Evolutionary conservation across 1,139 yeast species (phyloP).

Genomic region (Entelexis sorbosivorans): DNA sequence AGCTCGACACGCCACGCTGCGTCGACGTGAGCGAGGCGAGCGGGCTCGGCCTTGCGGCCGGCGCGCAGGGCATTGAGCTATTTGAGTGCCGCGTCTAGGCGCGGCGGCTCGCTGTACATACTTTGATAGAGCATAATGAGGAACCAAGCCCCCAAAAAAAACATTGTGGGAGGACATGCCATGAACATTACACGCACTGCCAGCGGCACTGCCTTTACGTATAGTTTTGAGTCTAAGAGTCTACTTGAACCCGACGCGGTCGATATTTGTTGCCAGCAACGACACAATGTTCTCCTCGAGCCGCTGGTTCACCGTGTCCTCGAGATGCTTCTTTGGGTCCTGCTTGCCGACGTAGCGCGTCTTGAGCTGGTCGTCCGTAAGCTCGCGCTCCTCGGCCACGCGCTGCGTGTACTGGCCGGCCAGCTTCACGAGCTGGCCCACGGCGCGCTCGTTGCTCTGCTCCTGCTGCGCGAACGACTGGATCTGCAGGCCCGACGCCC

Average conservation of each 20-base stretch:
- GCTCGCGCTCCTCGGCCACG: conserved; percentile 84
- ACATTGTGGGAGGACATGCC: too few relatives aligned
- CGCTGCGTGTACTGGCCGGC: conserved; percentile 85
- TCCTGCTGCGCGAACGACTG: conserved; percentile 71
- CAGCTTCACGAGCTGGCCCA: conserved; percentile 73
- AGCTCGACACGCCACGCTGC: neutral
- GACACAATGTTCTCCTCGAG: conserved; percentile 86
- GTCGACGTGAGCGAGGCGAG: conserved; percentile 5
- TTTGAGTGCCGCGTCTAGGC: neutral
- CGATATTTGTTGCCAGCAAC: conserved; percentile 77
- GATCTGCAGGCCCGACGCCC: conserved; percentile 88
- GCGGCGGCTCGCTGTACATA: too few relatives aligned
- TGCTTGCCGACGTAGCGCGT: conserved; percentile 97
- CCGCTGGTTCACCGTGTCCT: conserved; percentile 74
- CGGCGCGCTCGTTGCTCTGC: conserved; percentile 58
- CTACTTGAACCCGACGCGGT: conserved; percentile 45
- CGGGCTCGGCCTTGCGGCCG: conserved; percentile 7
- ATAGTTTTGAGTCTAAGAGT: neutral
- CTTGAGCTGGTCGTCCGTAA: conserved; percentile 77
- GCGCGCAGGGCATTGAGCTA: conserved; percentile 4
- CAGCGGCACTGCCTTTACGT: too few relatives aligned
- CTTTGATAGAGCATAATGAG: too few relatives aligned
- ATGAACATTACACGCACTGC: too few relatives aligned
- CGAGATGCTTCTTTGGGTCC: conserved; percentile 94
- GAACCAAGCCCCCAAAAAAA: too few relatives aligned